A percentile compares a stretch with the other conserved stretches of the same genome.
Evolutionary conservation across 2,329 filamentous ascomycete species (phyloP).

Genomic region (Aspergillus sp.): DNA sequence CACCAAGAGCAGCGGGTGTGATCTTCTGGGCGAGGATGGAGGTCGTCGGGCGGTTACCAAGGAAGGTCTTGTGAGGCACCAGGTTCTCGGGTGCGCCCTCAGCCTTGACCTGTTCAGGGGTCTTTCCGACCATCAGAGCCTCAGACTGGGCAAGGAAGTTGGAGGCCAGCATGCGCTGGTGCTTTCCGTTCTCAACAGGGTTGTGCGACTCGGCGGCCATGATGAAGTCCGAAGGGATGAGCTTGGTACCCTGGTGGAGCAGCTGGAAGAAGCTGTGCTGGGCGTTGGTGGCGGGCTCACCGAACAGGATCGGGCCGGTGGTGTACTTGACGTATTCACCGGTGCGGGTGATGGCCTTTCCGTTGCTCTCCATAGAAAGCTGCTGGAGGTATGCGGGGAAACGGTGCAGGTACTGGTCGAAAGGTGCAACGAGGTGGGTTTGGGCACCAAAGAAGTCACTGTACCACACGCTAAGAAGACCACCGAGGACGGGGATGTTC

Average conservation of each 20-base stretch:
- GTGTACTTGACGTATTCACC: slow-evolving; percentile 94
- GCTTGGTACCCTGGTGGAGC: slow-evolving; percentile 97
- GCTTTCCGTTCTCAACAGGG: slow-evolving; percentile 84
- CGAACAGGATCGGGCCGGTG: slow-evolving; percentile 92
- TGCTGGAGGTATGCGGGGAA: slow-evolving; percentile 99
- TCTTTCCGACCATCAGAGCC: slow-evolving; percentile 56
- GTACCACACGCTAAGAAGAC: slow-evolving; percentile 96
- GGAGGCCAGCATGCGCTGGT: slow-evolving; percentile 69
- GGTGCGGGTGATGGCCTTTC: slow-evolving; percentile 90
- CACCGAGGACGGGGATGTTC: slow-evolving; percentile 92
- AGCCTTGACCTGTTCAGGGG: slow-evolving; percentile 48
- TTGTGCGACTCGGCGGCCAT: slow-evolving; percentile 96
- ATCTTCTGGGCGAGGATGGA: slow-evolving; percentile 92
- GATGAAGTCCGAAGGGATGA: slow-evolving; percentile 98
- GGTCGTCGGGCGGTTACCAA: slow-evolving; percentile 95
- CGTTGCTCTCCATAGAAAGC: slow-evolving; percentile 99
- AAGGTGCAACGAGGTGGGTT: slow-evolving; percentile 94
- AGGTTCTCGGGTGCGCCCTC: slow-evolving; percentile 54
- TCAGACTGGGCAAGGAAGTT: slow-evolving; percentile 53
- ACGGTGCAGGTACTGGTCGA: slow-evolving; percentile 98
- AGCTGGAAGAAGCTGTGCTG: slow-evolving; percentile 99
- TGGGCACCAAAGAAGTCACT: slow-evolving; percentile 98
- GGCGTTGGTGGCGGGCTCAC: slow-evolving; percentile 97
- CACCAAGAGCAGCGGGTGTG: slow-evolving; percentile 88
- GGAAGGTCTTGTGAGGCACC: slow-evolving; percentile 98